Conservation (phyloP, 2,329 filamentous ascomycete genomes). For the Herpotrichia juniperi region DNA sequence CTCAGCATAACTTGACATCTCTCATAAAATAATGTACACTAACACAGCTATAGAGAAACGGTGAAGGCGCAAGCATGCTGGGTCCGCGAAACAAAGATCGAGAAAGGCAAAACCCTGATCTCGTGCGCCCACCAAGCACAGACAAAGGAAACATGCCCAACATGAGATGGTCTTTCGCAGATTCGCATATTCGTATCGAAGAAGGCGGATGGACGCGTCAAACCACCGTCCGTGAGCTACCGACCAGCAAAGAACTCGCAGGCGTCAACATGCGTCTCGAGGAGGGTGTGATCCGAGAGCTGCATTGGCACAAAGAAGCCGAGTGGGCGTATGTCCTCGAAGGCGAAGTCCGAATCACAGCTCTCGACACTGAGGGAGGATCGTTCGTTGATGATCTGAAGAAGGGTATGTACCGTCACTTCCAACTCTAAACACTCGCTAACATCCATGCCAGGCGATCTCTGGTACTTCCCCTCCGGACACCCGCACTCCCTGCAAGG, state of each 20-base stretch:
- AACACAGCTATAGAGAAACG: constrained; percentile 45
- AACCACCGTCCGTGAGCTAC: constrained; percentile 70
- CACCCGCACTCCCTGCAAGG: constrained; percentile 80
- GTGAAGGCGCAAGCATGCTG: constrained; percentile 68
- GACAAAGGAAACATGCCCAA: constrained; percentile 74
- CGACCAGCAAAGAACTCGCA: constrained; percentile 71
- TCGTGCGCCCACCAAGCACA: constrained; percentile 74
- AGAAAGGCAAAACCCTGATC: constrained; percentile 72
- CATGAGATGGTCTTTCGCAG: constrained; percentile 68
- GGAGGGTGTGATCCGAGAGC: constrained; percentile 73
- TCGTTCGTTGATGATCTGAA: constrained; percentile 78
- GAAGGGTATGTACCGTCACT: constrained; percentile 46
- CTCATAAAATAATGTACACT: constrained; percentile 7
- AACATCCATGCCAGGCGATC: constrained; percentile 58
- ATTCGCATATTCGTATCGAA: constrained; percentile 59
- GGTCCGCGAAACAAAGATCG: constrained; percentile 73
- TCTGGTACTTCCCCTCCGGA: constrained; percentile 83
- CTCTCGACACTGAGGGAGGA: constrained; percentile 75
- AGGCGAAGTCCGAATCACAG: constrained; percentile 73
- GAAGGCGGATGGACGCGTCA: constrained; percentile 80
- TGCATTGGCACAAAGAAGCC: constrained; percentile 82
- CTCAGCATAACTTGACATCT: neutral
- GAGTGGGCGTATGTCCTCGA: constrained; percentile 80
- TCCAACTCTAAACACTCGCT: neutral
- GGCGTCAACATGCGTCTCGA: constrained; percentile 81